These are phyloP conservation scores for Letharia columbiana DNA, from an alignment of 495 filamentous ascomycete genomes.

Conservation along the genomic window DNA sequence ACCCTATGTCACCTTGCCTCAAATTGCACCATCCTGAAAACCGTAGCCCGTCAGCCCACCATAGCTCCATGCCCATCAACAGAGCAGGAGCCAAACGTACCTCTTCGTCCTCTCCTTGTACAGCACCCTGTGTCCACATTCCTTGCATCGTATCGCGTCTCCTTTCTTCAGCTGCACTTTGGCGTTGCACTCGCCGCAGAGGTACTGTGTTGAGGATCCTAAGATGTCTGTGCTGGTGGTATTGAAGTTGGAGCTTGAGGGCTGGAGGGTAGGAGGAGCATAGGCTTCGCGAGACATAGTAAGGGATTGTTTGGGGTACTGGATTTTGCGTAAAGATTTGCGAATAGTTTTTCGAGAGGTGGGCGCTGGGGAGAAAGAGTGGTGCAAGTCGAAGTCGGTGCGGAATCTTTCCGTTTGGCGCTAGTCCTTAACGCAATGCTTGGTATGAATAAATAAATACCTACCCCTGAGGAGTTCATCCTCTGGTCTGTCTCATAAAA, in stretches of 20 bases:
- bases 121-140: constrained; percentile 90
- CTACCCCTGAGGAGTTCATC: no score
- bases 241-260: constrained; percentile 17
- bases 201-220: constrained; percentile 45
- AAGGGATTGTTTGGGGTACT: background rate
- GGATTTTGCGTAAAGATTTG: background rate
- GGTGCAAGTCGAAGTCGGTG: background rate
- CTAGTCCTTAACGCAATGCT: background rate
- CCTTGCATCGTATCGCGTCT: constrained; percentile 87
- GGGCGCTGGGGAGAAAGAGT: background rate
- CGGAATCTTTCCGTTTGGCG: constrained; percentile 7
- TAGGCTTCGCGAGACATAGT: constrained; percentile 55
- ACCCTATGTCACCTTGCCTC: constrained; percentile 61
- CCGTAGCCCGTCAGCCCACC: background rate
- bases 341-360: background rate
- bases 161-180: constrained; percentile 73
- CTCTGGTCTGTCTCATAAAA: no score
- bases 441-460: no score
- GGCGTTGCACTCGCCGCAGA: constrained; percentile 86
- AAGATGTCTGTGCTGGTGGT: constrained; percentile 13
- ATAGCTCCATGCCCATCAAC: background rate
- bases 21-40: constrained; percentile 83
- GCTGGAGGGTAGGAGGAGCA: constrained; percentile 41
- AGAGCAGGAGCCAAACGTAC: constrained; percentile 42
- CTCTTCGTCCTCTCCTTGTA: constrained; percentile 98